Percentiles rank a stretch among this genome's conserved stretches.
Conservation (phyloP, 2,329 filamentous ascomycete species). For the Nemania diffusa region DNA sequence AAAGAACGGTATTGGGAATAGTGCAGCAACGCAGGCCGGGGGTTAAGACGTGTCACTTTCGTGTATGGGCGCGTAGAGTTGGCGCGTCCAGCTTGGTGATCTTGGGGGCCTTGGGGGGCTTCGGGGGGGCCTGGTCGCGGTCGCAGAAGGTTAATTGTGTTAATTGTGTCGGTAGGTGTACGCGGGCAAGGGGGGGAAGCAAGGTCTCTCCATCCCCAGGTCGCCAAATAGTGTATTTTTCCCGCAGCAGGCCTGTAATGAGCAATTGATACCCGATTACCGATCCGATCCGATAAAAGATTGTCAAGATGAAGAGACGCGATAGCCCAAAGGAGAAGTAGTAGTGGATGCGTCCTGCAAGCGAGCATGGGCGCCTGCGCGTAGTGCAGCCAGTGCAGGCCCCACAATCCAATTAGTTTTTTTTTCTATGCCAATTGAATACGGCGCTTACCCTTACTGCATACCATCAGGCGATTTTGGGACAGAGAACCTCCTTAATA, state of each 20-base stretch:
- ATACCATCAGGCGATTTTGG: too few species aligned
- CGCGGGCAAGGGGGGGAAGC: not conserved
- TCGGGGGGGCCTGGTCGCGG: conserved; percentile 12
- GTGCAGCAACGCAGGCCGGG: conserved; percentile 31
- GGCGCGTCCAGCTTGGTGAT: conserved; percentile 31
- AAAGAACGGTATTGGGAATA: conserved; percentile 48
- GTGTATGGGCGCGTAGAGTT: conserved; percentile 47
- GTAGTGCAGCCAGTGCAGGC: too few species aligned
- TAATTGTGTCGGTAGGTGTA: not conserved
- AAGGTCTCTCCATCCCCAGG: not conserved
- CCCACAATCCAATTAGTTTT: not conserved
- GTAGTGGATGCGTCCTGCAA: conserved; percentile 10
- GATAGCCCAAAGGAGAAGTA: conserved; percentile 23
- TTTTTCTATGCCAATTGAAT: not conserved
- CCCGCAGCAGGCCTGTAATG: not conserved
- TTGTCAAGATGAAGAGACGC: conserved; percentile 9
- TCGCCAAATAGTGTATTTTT: not conserved
- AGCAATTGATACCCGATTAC: conserved; percentile 2
- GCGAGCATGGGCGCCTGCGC: conserved; percentile 17
- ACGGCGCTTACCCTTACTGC: too few species aligned
- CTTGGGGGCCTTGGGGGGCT: conserved; percentile 16
- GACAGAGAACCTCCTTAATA: too few species aligned
- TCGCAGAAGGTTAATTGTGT: not conserved
- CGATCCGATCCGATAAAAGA: conserved; percentile 14
- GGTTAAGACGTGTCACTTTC: conserved; percentile 51